Conservation (phyloP, 345 rosid species). For the Carallia brachiata region DNA sequence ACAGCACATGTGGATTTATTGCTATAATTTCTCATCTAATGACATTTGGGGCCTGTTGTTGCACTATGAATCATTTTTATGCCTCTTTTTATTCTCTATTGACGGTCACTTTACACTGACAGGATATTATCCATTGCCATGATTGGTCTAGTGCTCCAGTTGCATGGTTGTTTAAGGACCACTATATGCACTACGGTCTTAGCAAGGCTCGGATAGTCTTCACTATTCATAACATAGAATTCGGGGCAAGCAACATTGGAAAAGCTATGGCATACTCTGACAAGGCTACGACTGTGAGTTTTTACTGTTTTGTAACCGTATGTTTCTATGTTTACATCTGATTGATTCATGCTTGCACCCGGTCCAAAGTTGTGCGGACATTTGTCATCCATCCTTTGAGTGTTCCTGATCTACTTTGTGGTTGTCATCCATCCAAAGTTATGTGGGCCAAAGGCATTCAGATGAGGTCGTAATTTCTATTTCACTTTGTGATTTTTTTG, state of each 20-base stretch:
- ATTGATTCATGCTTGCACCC: background rate
- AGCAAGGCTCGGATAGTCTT: slow-evolving; percentile 77
- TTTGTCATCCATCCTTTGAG: background rate
- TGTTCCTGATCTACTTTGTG: no score
- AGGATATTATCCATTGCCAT: slow-evolving; percentile 97
- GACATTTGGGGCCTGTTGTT: no score
- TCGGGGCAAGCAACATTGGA: slow-evolving; percentile 62
- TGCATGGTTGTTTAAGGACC: slow-evolving; percentile 82
- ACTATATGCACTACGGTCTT: slow-evolving; percentile 71
- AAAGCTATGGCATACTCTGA: slow-evolving; percentile 83
- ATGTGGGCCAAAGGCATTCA: no score
- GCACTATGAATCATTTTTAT: background rate
- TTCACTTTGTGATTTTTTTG: background rate
- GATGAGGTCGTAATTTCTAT: background rate
- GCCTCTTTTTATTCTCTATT: background rate
- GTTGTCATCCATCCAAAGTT: no score
- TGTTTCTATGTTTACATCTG: background rate
- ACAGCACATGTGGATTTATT: no score
- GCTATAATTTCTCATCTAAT: no score
- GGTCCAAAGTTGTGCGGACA: background rate
- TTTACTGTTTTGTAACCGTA: slow-evolving; percentile 2
- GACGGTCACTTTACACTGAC: slow-evolving; percentile 23
- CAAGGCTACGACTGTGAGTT: slow-evolving; percentile 83
- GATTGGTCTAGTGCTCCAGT: slow-evolving; percentile 98
- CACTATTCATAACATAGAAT: slow-evolving; percentile 93